Base-by-base conservation (phyloP, 164 flowering plant genomes). In the Dillenia turbinata region DNA sequence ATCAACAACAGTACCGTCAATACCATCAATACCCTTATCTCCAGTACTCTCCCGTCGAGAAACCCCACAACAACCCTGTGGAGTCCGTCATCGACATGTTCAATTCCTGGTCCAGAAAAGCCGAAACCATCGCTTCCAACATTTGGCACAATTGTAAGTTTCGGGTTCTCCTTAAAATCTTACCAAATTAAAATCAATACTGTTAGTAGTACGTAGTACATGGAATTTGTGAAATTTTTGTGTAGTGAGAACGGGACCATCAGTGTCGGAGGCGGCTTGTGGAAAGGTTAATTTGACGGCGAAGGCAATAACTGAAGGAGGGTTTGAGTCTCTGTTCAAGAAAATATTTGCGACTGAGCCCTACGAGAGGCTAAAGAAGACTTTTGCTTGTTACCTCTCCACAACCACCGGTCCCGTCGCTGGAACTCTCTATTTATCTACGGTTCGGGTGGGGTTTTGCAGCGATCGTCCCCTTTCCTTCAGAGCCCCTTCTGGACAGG, bases 331-430 rank as follows among this genome's bases (percentile, higher is more conserved):
- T 3, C 67, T 84, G 8, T 86, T 70, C 77, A 77, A 72, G 79
- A 84, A 82, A 58, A 76, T 71, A 24, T 83, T 87, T 66, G 47
- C 57, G 5, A 54, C 70, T 1, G 62, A 69, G 2, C 79, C 88
- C 0, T 66, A 66, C 40, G 90, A 87, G 74, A 78, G 64, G 66
- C 75, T 87, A 58, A 78, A 77, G 79, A 81, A 78, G 75, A 74
- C 83, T 0, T 87, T 83, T 56, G 89, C 90, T 8, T 87, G 92
- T 67, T 85, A 83, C 52, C 77, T 87, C 3, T 83, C 90, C 3
- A 85, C 90, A 1, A 50, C 86, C 2, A 79, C 85, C 2, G 89
- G 92, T 12, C 85, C 89, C 4, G 87, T 84, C n/a, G 82, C 86
- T 14, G 89, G 91, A 11, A 84, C 87, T 1, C 77, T 84, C n/a